Percentiles rank a stretch among this genome's conserved stretches.
phyloP scores from a whole-genome alignment of 2,329 filamentous ascomycete species.

The Beauveria bassiana region DNA sequence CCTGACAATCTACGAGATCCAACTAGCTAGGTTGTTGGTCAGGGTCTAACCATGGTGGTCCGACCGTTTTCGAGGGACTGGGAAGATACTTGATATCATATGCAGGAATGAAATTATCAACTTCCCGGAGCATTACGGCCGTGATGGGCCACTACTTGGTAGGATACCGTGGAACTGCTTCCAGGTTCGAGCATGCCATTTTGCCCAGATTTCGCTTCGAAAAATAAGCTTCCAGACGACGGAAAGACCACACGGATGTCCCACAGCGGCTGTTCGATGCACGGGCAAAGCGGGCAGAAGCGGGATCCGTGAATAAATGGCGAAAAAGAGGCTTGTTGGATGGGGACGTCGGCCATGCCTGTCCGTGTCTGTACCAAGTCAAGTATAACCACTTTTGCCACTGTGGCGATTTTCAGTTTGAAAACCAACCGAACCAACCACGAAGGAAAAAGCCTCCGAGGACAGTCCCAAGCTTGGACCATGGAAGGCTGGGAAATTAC shows the following conservation, averaged over 20 bases:
- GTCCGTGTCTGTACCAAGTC: no score
- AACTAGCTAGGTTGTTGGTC: neutral
- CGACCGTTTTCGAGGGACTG: neutral
- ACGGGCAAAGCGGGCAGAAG: neutral
- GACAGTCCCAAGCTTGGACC: neutral
- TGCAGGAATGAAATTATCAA: no score
- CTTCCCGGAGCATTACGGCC: no score
- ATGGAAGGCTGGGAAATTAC: constrained; percentile 1
- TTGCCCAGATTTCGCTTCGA: neutral
- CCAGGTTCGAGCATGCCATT: neutral
- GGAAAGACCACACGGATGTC: constrained; percentile 6
- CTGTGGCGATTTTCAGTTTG: neutral
- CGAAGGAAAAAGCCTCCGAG: neutral
- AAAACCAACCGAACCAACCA: neutral
- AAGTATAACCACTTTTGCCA: neutral
- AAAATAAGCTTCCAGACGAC: neutral
- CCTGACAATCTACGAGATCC: neutral
- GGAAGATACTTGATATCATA: neutral
- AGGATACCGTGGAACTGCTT: no score
- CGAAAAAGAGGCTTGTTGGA: no score
- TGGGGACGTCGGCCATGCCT: no score
- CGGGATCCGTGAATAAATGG: no score
- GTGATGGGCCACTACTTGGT: no score
- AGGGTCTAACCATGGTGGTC: neutral
- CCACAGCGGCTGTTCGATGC: constrained; percentile 9